Base-by-base conservation (phyloP, 139 green algal species). In the Micromonas pusilla region DNA sequence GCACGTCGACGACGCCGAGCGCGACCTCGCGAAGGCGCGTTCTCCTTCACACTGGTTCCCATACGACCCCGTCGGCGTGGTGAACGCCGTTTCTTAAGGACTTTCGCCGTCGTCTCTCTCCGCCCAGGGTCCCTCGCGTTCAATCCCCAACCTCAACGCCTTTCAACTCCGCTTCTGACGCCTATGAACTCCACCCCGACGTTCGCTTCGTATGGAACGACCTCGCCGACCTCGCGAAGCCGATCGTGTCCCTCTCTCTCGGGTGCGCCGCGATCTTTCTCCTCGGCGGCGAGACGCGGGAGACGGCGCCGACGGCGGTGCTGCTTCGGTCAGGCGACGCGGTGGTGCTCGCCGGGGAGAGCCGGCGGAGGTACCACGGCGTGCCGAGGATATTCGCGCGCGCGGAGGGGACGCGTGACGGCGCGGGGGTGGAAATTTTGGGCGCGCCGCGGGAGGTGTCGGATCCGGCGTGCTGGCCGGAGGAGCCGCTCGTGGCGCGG, bases 1-100 rank as follows among this genome's bases (percentile, higher is more conserved):
- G 37, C 68, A 75, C 68, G 37, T 75, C 34, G 68, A 75, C 68
- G 68, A 75, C 37, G 68, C 68, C 19, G 68, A 75, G 37, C 19
- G 16, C 21, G 53, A 75, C 37, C 25, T 75, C 20, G 25, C 23
- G 6, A 38, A 39, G 31, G 34, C 68, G 20, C n/a, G n/a, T n/a
- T n/a, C n/a, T n/a, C n/a, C n/a, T n/a, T n/a, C n/a, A n/a, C n/a
- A n/a, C n/a, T n/a, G n/a, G n/a, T n/a, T n/a, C n/a, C n/a, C n/a
- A n/a, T n/a, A n/a, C n/a, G n/a, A n/a, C n/a, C n/a, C n/a, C n/a
- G n/a, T n/a, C n/a, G n/a, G n/a, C n/a, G n/a, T n/a, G n/a, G n/a
- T n/a, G n/a, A n/a, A n/a, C n/a, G n/a, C n/a, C n/a, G n/a, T n/a
- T n/a, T n/a, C n/a, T n/a, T n/a, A n/a, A n/a, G n/a, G n/a, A n/a